These are phyloP conservation scores for Mediolabrus comicus DNA, from an alignment of 108 stramenopile genomes.

Conservation along the genomic window DNA sequence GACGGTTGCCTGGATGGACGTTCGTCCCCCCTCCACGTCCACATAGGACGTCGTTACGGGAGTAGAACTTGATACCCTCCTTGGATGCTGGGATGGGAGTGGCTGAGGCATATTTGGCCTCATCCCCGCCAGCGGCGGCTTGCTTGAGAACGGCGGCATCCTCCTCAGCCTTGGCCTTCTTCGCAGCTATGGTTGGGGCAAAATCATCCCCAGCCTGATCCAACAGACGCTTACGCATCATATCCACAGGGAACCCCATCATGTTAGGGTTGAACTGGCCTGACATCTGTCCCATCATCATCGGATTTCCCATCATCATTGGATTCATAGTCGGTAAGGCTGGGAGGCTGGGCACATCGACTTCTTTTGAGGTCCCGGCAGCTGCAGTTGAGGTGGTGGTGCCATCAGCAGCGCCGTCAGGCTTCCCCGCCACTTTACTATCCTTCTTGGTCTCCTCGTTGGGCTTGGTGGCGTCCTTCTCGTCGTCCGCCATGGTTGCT, in stretches of 20 bases:
- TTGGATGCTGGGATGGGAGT: slow-evolving; percentile 31
- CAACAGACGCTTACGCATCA: neutral
- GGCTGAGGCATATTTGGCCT: neutral
- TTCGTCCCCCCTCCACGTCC: slow-evolving; percentile 84
- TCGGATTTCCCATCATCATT: neutral
- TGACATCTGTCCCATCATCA: slow-evolving; percentile 1
- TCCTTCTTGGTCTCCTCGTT: neutral
- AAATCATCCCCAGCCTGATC: neutral
- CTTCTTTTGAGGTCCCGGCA: neutral
- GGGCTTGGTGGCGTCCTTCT: neutral
- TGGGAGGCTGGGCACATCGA: neutral
- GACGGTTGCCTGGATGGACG: slow-evolving; percentile 67
- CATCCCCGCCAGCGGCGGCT: neutral
- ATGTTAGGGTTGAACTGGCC: neutral
- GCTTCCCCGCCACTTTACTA: neutral
- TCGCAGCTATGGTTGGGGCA: neutral
- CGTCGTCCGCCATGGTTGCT: neutral
- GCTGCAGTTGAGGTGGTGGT: neutral
- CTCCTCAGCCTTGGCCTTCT: neutral
- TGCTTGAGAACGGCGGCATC: slow-evolving; percentile 1
- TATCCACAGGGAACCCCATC: neutral
- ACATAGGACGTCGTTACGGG: slow-evolving; percentile 71
- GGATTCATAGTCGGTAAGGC: neutral
- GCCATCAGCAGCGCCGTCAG: neutral
- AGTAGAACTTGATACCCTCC: slow-evolving; percentile 53